These are phyloP conservation scores for Paramecium tetraurelia DNA, from an alignment of 73 alveolate genomes.

Conservation along the genomic window DNA sequence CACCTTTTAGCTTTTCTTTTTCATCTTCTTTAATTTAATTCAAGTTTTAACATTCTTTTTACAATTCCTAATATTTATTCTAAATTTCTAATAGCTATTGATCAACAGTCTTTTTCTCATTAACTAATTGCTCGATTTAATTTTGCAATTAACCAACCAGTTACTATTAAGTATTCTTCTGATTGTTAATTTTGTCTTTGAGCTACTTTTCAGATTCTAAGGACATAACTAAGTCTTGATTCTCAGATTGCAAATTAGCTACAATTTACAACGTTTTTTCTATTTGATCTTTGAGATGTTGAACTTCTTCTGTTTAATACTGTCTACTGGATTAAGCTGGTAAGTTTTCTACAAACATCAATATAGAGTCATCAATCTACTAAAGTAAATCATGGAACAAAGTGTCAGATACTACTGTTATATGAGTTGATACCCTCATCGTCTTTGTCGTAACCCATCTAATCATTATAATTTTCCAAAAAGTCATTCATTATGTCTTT, in stretches of 20 bases:
- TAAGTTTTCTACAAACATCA: background rate
- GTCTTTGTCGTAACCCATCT: background rate
- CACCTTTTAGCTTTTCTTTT: background rate
- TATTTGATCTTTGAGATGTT: background rate
- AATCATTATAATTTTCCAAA: background rate
- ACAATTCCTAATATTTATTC: background rate
- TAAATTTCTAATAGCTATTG: background rate
- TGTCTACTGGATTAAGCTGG: constrained; percentile 9
- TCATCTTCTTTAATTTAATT: background rate
- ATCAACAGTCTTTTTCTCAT: background rate
- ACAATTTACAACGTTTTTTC: background rate
- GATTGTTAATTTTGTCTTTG: background rate
- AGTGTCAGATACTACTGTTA: background rate
- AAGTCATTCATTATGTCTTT: background rate
- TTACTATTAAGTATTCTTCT: background rate
- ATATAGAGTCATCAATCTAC: background rate
- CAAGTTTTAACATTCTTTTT: background rate
- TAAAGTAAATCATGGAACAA: background rate
- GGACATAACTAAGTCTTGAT: background rate
- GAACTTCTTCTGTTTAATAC: background rate
- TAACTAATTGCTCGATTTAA: background rate
- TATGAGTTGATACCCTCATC: background rate
- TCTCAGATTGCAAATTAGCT: background rate
- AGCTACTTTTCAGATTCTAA: background rate
- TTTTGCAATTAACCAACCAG: background rate